Base-by-base conservation (phyloP, 768 basidiomycete genomes). In the Hygrocybe punicea region DNA sequence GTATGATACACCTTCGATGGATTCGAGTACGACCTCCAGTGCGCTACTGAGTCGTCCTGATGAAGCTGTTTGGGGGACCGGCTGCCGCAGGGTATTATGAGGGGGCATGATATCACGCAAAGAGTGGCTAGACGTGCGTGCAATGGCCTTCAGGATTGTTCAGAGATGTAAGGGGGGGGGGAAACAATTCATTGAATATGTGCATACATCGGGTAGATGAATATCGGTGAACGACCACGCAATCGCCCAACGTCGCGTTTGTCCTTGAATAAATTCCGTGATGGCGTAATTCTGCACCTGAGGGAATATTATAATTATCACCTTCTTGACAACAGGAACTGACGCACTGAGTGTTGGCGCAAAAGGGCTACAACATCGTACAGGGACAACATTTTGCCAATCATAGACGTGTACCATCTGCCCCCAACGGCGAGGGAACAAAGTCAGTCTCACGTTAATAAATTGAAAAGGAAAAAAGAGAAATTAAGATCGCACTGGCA, bases 381-480 rank as follows among this genome's bases (percentile, higher is more conserved):
- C 2, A 98, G 76, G 2, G 92, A 92, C 0, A 89, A 82, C 69
- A 87, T 75, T 63, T 93, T 96, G 3, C 96, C 96, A 0, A 98
- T 78, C 82, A 98, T 87, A 4, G 91, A 92, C 0, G 95, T 94
- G 64, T 85, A 98, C 96, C 95, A 98, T 45, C 91, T 90, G 49
- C 51, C 50, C 5, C 8, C 29, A 42, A 42, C 19, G n/a, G 42
- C 45, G 19, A 36, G n/a, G 9, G 11, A 39, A n/a, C 17, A 33
- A 33, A 17, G 17, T 14, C 19, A 56, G 13, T 8, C 19, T 7
- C 44, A 16, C 24, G 29, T 45, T 24, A 25, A 6, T 13, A 24
- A 19, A 21, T 17, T 53, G 51, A 55, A 3, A 10, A 5, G 40
- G 21, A 33, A 14, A 17, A 21, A 25, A 35, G 46, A 51, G 24